phyloP scores from a whole-genome alignment of 106 monocot genomes.

The Acorus gramineus region DNA sequence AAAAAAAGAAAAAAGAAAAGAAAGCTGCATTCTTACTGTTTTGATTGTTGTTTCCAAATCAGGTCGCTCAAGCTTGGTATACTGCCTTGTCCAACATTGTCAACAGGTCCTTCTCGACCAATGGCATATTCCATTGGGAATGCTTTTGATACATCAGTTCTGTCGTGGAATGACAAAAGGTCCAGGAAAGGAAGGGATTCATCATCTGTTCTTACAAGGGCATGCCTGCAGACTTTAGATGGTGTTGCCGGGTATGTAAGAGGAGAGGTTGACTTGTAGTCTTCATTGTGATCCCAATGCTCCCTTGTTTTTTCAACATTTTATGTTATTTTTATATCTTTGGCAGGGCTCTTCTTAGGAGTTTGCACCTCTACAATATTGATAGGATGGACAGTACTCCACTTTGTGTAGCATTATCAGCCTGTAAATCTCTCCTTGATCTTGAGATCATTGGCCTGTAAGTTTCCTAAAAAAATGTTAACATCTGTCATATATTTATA shows the following conservation, averaged over 20 bases:
- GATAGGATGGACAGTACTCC: slow-evolving; percentile 47
- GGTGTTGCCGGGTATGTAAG: slow-evolving; percentile 54
- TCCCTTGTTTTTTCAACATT: slow-evolving; percentile 1
- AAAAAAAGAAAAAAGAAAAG: neutral
- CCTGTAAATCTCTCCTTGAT: slow-evolving; percentile 49
- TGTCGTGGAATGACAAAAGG: slow-evolving; percentile 43
- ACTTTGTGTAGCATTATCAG: slow-evolving; percentile 41
- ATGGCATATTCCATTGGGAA: slow-evolving; percentile 16
- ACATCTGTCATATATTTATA: too few relatives aligned
- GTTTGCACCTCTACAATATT: slow-evolving; percentile 60
- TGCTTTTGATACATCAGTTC: slow-evolving; percentile 17
- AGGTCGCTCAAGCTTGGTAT: slow-evolving; percentile 78
- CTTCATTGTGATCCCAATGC: neutral
- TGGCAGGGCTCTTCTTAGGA: slow-evolving; percentile 53
- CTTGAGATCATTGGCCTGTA: slow-evolving; percentile 66
- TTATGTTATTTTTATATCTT: slow-evolving; percentile 4
- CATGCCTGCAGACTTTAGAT: slow-evolving; percentile 57
- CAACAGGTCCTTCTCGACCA: slow-evolving; percentile 9
- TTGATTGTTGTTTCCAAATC: slow-evolving; percentile 12
- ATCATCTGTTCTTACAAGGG: slow-evolving; percentile 58
- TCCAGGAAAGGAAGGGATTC: slow-evolving; percentile 32
- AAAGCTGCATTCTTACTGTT: too few relatives aligned
- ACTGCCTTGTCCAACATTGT: slow-evolving; percentile 10
- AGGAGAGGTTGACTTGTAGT: too few relatives aligned
- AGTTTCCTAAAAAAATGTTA: slow-evolving; percentile 7